Base-by-base conservation (phyloP, 2,329 filamentous ascomycete species). In the Paramyrothecium roridum region DNA sequence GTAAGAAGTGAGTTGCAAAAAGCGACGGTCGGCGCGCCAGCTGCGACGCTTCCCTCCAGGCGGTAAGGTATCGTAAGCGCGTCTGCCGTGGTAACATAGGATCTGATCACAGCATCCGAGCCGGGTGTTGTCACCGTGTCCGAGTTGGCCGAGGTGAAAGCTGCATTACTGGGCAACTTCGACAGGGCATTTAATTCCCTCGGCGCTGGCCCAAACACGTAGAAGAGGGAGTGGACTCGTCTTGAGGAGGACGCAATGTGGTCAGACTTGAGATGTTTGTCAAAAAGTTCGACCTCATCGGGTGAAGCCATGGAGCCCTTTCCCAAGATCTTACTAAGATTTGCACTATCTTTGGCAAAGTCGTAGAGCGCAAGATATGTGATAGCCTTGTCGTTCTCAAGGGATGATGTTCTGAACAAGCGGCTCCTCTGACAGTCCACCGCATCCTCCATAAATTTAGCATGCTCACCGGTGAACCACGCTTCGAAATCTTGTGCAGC, bases 1-100 rank as follows among this genome's bases (percentile, higher is more conserved):
- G 90, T 90, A 8, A 96, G 82, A 51, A 96, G 86, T 1, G 88
- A 93, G 76, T 96, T 96, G 72, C 81, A 81, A 61, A 93, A 88
- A 20, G 91, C 85, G 12, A 96, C 78, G 0, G 88, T 81, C 0
- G 91, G 91, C 0, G 90, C 89, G 20, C 81, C 67, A 0, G 86
- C 83, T 33, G 86, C 79, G 0, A 82, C 65, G 59, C 83, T 88
- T 54, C 91, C 91, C 70, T 95, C 89, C 2, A 96, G 80, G 16
- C 85, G 82, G 73, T 91, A 96, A 0, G 85, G 84, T 16, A 96
- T 80, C 2, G 75, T 69, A 7, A 91, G 84, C 1, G 84, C 85
- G 65, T 96, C 91, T 0, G 77, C 65, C 0, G 88, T 85, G 0
- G 85, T 87, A 59, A 93, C 74, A 62, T 82, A 89, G 0, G 89